Evolutionary conservation across 805 yeast species (phyloP).

Genomic region (Candida wancherniae): DNA sequence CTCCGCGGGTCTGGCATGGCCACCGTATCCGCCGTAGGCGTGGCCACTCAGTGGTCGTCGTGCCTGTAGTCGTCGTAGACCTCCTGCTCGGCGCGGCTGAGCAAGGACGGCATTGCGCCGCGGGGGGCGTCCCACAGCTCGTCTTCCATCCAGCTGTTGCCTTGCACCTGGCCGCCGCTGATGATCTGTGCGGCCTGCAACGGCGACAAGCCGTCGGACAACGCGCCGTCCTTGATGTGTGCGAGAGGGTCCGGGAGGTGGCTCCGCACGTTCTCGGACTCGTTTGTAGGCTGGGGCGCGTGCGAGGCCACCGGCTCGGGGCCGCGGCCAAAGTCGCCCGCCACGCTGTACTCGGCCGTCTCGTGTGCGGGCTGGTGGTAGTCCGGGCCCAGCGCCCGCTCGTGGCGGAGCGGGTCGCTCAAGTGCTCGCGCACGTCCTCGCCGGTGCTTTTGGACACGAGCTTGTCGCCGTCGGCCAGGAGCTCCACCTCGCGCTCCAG

Average conservation of each 20-base stretch:
- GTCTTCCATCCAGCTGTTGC: constrained; percentile 35
- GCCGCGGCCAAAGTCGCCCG: background rate
- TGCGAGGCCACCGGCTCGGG: constrained; percentile 1
- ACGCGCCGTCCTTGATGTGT: constrained; percentile 37
- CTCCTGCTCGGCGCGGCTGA: constrained; percentile 31
- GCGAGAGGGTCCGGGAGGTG: constrained; percentile 42
- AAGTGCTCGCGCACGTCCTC: constrained; percentile 28
- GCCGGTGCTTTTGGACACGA: constrained; percentile 31
- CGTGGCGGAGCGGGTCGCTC: constrained; percentile 17
- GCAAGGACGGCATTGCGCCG: constrained; percentile 13
- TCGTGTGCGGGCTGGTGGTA: constrained; percentile 13
- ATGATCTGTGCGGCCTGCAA: constrained; percentile 37
- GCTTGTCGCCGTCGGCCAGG: constrained; percentile 30
- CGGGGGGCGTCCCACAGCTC: constrained; percentile 16
- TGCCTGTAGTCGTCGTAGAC: constrained; percentile 40
- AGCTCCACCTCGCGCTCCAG: constrained; percentile 35
- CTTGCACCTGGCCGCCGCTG: constrained; percentile 37
- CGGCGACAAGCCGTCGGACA: constrained; percentile 26
- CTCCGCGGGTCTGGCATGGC: too few relatives aligned
- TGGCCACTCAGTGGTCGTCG: constrained; percentile 33
- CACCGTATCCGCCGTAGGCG: too few relatives aligned
- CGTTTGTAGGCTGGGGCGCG: constrained; percentile 13
- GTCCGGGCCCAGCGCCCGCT: constrained; percentile 6
- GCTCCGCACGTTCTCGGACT: constrained; percentile 14
- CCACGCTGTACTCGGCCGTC: background rate